A percentile compares a stretch with the other conserved stretches of the same genome.
Conservation (phyloP, 129 eudicot genomes). For the Scalesia atractyloides region DNA sequence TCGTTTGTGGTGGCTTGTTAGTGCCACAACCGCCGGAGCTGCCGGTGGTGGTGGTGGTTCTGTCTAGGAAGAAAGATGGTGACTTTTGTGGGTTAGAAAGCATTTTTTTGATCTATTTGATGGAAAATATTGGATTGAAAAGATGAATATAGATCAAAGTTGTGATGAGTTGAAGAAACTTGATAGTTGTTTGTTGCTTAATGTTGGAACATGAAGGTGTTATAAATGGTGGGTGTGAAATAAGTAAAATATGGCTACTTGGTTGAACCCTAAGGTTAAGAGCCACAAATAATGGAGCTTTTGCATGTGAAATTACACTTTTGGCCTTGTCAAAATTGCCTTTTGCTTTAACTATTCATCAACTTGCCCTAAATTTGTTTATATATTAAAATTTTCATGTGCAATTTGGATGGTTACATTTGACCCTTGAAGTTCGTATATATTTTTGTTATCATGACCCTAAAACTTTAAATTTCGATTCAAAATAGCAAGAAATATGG, state of each 20-base stretch:
- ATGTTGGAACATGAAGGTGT: constrained; percentile 7
- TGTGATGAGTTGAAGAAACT: neutral
- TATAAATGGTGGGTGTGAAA: constrained; percentile 30
- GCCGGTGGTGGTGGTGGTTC: constrained; percentile 26
- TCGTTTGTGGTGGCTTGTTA: constrained; percentile 21
- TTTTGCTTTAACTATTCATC: constrained; percentile 25
- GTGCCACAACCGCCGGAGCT: constrained; percentile 28
- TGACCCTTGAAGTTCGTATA: constrained; percentile 3
- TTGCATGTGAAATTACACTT: constrained; percentile 17
- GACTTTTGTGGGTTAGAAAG: constrained; percentile 51
- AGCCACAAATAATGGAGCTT: constrained; percentile 27
- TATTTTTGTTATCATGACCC: neutral
- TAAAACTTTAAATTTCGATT: neutral
- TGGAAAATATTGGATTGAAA: too few relatives aligned
- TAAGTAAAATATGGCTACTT: constrained; percentile 37
- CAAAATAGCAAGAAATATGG: neutral
- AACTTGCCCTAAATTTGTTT: constrained; percentile 6
- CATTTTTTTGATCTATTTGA: constrained; percentile 27
- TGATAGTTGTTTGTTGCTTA: constrained; percentile 2
- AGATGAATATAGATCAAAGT: neutral
- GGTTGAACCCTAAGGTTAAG: constrained; percentile 28
- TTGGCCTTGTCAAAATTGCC: constrained; percentile 23
- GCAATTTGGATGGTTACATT: neutral
- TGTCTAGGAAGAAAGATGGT: constrained; percentile 39
- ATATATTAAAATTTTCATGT: neutral